Conservation (phyloP, 176 grass and related monocot species). For the Cymbopogon citratus region DNA sequence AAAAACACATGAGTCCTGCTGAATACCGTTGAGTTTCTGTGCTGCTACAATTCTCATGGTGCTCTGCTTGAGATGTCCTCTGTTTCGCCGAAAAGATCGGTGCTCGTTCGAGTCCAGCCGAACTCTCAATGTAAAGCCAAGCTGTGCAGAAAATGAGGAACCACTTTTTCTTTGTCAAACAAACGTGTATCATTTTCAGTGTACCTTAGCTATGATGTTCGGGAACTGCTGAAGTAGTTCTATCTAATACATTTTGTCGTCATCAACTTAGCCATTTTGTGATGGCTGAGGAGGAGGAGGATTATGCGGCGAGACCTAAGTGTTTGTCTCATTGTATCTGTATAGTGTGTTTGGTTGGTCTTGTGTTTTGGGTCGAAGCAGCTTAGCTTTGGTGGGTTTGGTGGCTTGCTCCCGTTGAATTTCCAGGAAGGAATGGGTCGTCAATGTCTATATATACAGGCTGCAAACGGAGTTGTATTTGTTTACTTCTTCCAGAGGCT, state of each 20-base stretch:
- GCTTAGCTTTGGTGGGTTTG: not conserved
- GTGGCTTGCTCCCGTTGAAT: constrained; percentile 3
- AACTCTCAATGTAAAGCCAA: not conserved
- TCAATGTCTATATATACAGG: too few relatives aligned
- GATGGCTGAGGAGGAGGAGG: not conserved
- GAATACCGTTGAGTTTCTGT: not conserved
- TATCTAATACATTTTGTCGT: not conserved
- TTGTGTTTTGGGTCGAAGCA: not conserved
- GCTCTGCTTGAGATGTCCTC: not conserved
- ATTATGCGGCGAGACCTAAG: not conserved
- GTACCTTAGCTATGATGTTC: not conserved
- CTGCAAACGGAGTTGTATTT: not conserved
- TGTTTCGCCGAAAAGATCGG: not conserved
- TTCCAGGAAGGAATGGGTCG: not conserved
- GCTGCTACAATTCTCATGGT: not conserved
- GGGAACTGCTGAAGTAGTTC: not conserved
- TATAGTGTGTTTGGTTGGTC: not conserved
- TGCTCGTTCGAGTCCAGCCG: not conserved
- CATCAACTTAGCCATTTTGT: not conserved
- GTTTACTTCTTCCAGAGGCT: not conserved
- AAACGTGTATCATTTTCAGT: not conserved
- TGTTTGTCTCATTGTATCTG: not conserved
- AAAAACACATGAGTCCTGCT: not conserved
- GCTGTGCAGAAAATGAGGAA: not conserved
- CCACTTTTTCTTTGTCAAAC: too few relatives aligned